These are phyloP conservation scores for Spathaspora passalidarum DNA, from an alignment of 805 yeast genomes.

Conservation along the genomic window DNA sequence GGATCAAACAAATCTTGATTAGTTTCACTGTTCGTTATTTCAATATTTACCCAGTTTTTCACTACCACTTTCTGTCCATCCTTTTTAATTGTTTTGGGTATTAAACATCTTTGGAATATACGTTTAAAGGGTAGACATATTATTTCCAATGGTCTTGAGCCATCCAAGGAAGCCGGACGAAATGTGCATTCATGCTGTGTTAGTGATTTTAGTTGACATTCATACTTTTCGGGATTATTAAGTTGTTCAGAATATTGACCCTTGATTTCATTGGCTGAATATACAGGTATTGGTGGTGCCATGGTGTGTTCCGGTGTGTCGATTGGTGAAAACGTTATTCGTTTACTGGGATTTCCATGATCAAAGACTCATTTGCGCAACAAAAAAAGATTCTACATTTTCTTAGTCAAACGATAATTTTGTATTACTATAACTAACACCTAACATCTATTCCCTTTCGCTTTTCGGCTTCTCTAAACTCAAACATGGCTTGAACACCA, in stretches of 20 bases:
- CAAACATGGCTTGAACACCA: conserved; percentile 93
- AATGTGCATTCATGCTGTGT: conserved; percentile 45
- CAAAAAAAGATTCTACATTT: too few species aligned
- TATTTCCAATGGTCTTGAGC: conserved; percentile 26
- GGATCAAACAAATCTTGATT: conserved; percentile 25
- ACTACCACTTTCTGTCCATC: conserved; percentile 23
- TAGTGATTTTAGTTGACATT: conserved; percentile 32
- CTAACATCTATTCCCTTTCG: conserved; percentile 79
- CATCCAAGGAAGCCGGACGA: conserved; percentile 17
- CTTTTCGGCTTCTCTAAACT: conserved; percentile 80
- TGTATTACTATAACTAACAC: conserved; percentile 60
- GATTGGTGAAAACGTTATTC: background rate
- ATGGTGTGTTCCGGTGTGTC: conserved; percentile 14
- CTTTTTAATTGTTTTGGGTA: conserved; percentile 18
- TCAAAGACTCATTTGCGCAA: too few species aligned
- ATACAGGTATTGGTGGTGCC: conserved; percentile 47
- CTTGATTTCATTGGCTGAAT: conserved; percentile 25
- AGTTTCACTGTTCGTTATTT: conserved; percentile 32
- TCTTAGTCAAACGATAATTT: background rate
- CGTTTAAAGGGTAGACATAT: conserved; percentile 44
- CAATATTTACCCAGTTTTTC: conserved; percentile 37
- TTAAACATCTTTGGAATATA: conserved; percentile 37
- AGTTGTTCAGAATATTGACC: conserved; percentile 24
- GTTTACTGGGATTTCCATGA: too few species aligned
- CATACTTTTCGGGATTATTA: conserved; percentile 26